These are phyloP conservation scores for Apiotrichum siamense DNA, from an alignment of 1,284 basidiomycete species.

Conservation along the genomic window DNA sequence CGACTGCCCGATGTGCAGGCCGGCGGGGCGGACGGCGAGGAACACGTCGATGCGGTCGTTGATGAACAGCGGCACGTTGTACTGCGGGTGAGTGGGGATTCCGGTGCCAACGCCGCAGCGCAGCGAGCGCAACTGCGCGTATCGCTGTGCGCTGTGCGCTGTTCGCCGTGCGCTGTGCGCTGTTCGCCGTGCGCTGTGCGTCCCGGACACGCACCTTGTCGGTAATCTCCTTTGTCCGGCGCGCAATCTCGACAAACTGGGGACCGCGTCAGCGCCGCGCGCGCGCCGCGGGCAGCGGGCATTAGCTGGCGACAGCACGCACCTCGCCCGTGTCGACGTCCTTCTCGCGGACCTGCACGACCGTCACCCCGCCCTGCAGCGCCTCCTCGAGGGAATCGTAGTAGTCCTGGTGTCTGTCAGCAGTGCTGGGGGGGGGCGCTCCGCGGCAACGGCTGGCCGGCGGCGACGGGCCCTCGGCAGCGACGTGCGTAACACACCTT, in stretches of 20 bases:
- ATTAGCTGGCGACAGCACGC: too few species aligned
- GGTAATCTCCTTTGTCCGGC: constrained; percentile 65
- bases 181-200: neutral
- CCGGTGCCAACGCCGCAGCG: too few species aligned
- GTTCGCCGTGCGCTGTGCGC: too few species aligned
- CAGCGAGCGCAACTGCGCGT: too few species aligned
- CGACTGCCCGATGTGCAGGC: constrained; percentile 85
- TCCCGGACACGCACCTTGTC: constrained; percentile 51
- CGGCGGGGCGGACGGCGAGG: constrained; percentile 66
- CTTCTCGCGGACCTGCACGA: constrained; percentile 88
- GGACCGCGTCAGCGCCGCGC: neutral
- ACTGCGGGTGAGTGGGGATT: too few species aligned
- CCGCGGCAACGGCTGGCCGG: neutral
- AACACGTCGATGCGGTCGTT: constrained; percentile 89
- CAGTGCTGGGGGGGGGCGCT: neutral
- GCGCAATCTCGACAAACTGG: constrained; percentile 74
- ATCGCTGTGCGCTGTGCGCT: too few species aligned
- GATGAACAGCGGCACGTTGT: constrained; percentile 79
- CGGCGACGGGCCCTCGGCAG: neutral
- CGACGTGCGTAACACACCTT: constrained; percentile 52
- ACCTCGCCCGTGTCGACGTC: constrained; percentile 63
- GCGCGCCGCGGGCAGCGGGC: too few species aligned
- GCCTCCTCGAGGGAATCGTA: constrained; percentile 73
- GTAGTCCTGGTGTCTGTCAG: constrained; percentile 56
- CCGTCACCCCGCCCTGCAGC: constrained; percentile 74